phyloP scores from a whole-genome alignment of 176 grass and related monocot species.

The Eleusine indica region DNA sequence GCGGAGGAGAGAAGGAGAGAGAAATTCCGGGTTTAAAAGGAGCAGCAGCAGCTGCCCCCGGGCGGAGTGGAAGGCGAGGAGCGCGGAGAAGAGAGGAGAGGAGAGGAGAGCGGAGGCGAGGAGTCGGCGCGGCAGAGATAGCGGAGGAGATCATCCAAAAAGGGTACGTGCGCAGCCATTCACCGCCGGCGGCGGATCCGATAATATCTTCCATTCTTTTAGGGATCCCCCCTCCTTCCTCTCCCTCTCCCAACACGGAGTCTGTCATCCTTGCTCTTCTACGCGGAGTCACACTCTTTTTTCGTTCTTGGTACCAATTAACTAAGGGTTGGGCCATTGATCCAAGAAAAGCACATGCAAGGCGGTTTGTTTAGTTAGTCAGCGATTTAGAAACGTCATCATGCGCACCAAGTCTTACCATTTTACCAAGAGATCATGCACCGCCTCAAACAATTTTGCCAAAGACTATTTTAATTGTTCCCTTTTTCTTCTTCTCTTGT shows the following conservation, averaged over 20 bases:
- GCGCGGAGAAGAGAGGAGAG: neutral
- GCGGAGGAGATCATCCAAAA: constrained; percentile 44
- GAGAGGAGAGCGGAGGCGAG: constrained; percentile 13
- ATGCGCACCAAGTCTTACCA: constrained; percentile 3
- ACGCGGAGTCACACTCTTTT: constrained; percentile 32
- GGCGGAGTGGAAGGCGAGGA: constrained; percentile 34
- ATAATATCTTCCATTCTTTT: constrained; percentile 39
- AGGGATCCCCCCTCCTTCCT: neutral
- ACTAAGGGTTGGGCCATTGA: constrained; percentile 47
- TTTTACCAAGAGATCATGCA: constrained; percentile 23
- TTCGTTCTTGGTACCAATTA: constrained; percentile 49
- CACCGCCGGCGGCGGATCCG: constrained; percentile 50
- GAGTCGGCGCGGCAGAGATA: constrained; percentile 38
- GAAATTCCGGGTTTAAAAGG: constrained; percentile 22
- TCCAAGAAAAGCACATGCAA: constrained; percentile 54
- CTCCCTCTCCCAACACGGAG: neutral
- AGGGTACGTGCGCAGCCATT: constrained; percentile 43
- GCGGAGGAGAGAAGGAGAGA: neutral
- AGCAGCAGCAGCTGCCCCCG: neutral
- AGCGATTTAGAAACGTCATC: constrained; percentile 2
- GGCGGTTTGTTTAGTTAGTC: neutral
- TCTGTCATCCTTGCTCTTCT: neutral
- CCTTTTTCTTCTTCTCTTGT: neutral
- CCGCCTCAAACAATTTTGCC: neutral
- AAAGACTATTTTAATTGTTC: neutral